Evolutionary conservation across 768 basidiomycete genomes (phyloP), one percentile per base, ranked within the genome.

Genomic region (Terana coerulea): DNA sequence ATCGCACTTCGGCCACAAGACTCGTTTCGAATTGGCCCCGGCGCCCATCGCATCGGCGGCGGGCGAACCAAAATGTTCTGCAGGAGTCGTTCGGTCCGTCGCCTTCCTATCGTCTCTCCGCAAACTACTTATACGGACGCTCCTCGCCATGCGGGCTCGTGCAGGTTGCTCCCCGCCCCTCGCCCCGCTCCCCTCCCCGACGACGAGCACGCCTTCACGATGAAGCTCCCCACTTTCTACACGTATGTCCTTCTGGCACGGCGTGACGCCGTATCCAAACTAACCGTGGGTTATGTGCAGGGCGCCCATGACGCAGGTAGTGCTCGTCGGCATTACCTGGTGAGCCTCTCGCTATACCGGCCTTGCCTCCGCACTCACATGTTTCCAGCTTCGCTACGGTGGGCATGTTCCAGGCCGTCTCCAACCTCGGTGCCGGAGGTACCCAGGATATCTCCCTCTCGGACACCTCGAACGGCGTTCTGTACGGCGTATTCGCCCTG

Each of bases 401-500:
- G 25, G 70, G 72, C 53, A 72, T 73, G 71, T 72, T 67, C 65
- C 65, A 62, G 35, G 71, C 73, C 36, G 64, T 72, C 28, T 60
- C 60, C 39, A 69, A 69, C 57, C 58, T 72, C 29, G 69, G 69
- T 50, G 71, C 70, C 14, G 72, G 74, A 57, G 73, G 72, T 33
- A 62, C 65, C 5, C 67, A 71, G 51, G 70, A 75, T 50, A 56
- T 71, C 43, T 53, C 67, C 21, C 67, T 76, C 31, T 67, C 67
- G 15, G 72, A 74, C 52, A 72, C 59, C 22, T 59, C 72, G 30
- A 72, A 75, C 55, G 67, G 66, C 51, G 70, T 74, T 15, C 66
- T 77, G 17, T 75, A 77, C 56, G 74, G 67, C 36, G 51, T 62
- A 52, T 76, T 76, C 55, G 69, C 75, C 15, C 41, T 77, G 49